Evolutionary conservation across 371 early-diverging fungal genomes (phyloP).

Genomic region (Apophysomyces variabilis): DNA sequence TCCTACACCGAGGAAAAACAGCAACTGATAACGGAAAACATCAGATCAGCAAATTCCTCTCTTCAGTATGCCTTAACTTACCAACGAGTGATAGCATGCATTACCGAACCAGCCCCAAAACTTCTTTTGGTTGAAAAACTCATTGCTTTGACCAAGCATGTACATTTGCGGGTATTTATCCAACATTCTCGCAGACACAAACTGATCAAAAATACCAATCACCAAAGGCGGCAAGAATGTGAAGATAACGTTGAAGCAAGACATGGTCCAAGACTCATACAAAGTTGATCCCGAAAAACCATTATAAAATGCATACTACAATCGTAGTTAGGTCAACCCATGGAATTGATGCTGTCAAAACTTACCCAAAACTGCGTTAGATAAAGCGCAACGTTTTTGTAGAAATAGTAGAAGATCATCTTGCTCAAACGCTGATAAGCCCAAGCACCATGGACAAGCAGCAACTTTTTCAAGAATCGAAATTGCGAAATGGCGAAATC

Average conservation of each 20-base stretch:
- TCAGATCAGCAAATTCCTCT: not conserved
- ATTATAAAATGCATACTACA: slow-evolving; percentile 83
- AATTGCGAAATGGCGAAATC: slow-evolving; percentile 98
- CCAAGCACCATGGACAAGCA: slow-evolving; percentile 95
- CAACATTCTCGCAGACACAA: slow-evolving; percentile 88
- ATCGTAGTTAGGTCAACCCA: not conserved
- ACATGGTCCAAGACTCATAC: slow-evolving; percentile 94
- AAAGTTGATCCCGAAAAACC: slow-evolving; percentile 92
- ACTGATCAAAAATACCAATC: slow-evolving; percentile 95
- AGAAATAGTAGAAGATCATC: slow-evolving; percentile 90
- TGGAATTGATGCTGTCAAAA: no score
- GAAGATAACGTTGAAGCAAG: slow-evolving; percentile 90
- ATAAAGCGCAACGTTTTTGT: slow-evolving; percentile 96
- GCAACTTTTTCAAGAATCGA: slow-evolving; percentile 82
- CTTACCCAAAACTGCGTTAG: slow-evolving; percentile 96
- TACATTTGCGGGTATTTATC: slow-evolving; percentile 98
- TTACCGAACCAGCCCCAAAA: slow-evolving; percentile 97
- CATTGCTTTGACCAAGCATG: slow-evolving; percentile 87
- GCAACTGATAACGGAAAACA: slow-evolving; percentile 37
- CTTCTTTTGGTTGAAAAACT: slow-evolving; percentile 89
- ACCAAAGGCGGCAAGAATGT: slow-evolving; percentile 88
- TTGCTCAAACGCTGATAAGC: slow-evolving; percentile 89
- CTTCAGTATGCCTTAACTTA: slow-evolving; percentile 22
- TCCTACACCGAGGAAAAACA: slow-evolving; percentile 66
- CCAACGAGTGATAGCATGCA: slow-evolving; percentile 91